Evolutionary conservation across 2,329 filamentous ascomycete genomes (phyloP), one percentile per base, ranked within the genome.

Genomic region (Aspergillus sp.): DNA sequence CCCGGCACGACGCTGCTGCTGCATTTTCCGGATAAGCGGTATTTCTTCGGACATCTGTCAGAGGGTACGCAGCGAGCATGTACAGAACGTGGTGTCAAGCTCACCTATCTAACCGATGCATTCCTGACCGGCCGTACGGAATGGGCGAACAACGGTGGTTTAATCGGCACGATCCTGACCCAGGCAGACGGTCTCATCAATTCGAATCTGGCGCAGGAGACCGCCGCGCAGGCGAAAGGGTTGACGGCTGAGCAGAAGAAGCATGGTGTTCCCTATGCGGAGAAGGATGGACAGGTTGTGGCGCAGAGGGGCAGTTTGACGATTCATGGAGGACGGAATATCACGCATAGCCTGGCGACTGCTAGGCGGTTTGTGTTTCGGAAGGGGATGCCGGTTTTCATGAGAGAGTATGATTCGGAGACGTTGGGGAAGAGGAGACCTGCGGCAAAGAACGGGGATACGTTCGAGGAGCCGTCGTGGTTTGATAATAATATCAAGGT

Each of bases 11-110:
- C 81, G 44, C 67, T 97, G 27, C 65, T 89, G 33, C 74, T 98
- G 5, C 84, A 91, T 63, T 90, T 90, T 61, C 87, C 91, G 58
- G 80, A 83, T 60, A 84, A 85, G 59, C 80, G 88, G 49, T 98
- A 98, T 67, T 58, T 96, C 13, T 86, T 98, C 61, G 93, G 93
- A 17, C 84, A 86, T 59, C 67, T 91, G 13, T 74, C 83, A 7
- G 93, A 98, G 68, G 93, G 91, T 13, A 86, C 86, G 0, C 93
- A 97, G 72, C 80, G 93, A 49, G 82, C 84, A 43, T 76, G 86
- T 61, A 76, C 78, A 33, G 83, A 90, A 68, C 80, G 84, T 53
- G 86, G 83, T 48, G 63, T 85, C 7, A 74, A 77, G 30, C 60
- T 94, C 55, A 67, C 75, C 23, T 85, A 85, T 62, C 74, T 88